These are phyloP conservation scores for Areca catechu DNA, from an alignment of 176 grass and related monocot species.

Conservation along the genomic window DNA sequence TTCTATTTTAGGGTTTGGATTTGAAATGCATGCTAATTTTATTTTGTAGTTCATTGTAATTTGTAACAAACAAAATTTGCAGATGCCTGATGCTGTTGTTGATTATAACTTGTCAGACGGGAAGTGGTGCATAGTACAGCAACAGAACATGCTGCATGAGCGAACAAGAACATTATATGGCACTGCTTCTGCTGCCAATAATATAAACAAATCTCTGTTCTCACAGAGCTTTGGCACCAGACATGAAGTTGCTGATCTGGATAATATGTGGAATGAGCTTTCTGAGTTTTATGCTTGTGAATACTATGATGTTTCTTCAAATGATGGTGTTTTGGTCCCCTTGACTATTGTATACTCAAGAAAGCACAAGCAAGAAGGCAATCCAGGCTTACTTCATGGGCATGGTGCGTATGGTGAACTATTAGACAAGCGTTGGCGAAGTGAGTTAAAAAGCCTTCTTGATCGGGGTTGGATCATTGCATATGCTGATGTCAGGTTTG, in stretches of 20 bases:
- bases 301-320: conserved; percentile 70
- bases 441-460: conserved; percentile 86
- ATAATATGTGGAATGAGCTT: conserved; percentile 69
- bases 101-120: conserved; percentile 84
- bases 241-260: conserved; percentile 30
- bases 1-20: conserved; percentile 4
- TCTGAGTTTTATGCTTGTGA: conserved; percentile 88
- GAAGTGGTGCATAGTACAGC: conserved; percentile 84
- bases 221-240: conserved; percentile 25
- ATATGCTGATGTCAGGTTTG: conserved; percentile 89
- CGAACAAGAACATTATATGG: conserved; percentile 71
- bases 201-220: conserved; percentile 18
- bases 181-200: conserved; percentile 35
- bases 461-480: conserved; percentile 90
- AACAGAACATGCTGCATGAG: conserved; percentile 91
- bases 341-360: conserved; percentile 67
- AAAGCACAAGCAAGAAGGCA: conserved; percentile 72
- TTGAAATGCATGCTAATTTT: neutral
- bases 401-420: conserved; percentile 96
- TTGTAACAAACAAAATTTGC: neutral
- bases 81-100: conserved; percentile 96
- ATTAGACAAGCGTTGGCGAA: conserved; percentile 76
- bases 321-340: conserved; percentile 54
- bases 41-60: too few relatives aligned
- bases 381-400: conserved; percentile 83